Percentiles rank a stretch among this genome's conserved stretches.
Evolutionary conservation across 371 early-diverging fungal genomes (phyloP).

Genomic region (Massospora cicadina): DNA sequence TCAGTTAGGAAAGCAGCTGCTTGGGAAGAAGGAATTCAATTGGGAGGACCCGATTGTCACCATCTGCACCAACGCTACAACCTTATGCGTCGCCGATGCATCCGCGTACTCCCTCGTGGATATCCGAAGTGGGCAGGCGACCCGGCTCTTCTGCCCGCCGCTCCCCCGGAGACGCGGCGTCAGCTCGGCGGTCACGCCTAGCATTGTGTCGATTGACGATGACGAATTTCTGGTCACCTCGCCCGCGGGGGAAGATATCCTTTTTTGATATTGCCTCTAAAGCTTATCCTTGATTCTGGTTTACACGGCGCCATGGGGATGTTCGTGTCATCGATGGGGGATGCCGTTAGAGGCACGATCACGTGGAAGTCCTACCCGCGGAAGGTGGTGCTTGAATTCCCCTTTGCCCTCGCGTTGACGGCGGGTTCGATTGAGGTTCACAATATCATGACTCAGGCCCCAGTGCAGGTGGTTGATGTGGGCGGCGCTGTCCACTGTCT

Average conservation of each 20-base stretch:
- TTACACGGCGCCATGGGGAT: slow-evolving; percentile 43
- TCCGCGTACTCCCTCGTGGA: not conserved
- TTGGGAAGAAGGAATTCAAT: not conserved
- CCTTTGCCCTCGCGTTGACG: slow-evolving; percentile 49
- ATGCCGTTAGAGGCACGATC: slow-evolving; percentile 57
- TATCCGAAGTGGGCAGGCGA: not conserved
- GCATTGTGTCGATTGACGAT: not conserved
- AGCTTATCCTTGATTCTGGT: slow-evolving; percentile 18
- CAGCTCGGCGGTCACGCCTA: not conserved
- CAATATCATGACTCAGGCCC: slow-evolving; percentile 43
- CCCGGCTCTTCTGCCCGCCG: not conserved
- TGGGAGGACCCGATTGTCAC: not conserved
- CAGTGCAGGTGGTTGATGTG: slow-evolving; percentile 34
- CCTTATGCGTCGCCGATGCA: not conserved
- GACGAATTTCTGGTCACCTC: not conserved
- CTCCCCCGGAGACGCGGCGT: not conserved
- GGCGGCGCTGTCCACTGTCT: slow-evolving; percentile 25
- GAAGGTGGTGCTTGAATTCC: slow-evolving; percentile 40
- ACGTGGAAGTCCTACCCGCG: slow-evolving; percentile 51
- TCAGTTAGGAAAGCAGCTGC: not conserved
- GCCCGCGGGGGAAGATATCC: not conserved
- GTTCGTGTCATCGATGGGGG: slow-evolving; percentile 45
- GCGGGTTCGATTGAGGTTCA: slow-evolving; percentile 56
- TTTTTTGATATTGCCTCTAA: not conserved
- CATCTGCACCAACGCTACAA: not conserved